These are phyloP conservation scores for Termitomyces sp. DNA, from an alignment of 768 basidiomycete species.

Conservation along the genomic window DNA sequence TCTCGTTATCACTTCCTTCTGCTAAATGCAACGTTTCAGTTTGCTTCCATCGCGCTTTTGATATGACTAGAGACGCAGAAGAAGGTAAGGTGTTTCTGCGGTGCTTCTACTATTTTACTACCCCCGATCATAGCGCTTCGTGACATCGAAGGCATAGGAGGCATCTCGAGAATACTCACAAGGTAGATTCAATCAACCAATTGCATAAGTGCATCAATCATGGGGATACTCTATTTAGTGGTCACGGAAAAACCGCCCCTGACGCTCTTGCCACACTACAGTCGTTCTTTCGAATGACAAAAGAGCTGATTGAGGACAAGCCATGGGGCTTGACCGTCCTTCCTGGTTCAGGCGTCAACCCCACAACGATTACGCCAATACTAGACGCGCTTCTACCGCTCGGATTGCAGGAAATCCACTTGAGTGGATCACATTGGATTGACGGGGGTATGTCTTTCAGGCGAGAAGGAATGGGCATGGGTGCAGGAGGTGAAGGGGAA, in stretches of 20 bases:
- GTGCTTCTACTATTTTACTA: not conserved
- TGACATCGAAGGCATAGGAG: slow-evolving; percentile 52
- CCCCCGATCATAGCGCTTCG: slow-evolving; percentile 33
- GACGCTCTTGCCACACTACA: slow-evolving; percentile 40
- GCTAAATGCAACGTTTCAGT: slow-evolving; percentile 35
- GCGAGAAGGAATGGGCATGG: slow-evolving; percentile 68
- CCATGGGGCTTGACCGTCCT: slow-evolving; percentile 50
- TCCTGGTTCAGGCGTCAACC: slow-evolving; percentile 76
- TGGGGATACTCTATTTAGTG: slow-evolving; percentile 33
- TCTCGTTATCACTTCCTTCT: not conserved
- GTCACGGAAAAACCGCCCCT: slow-evolving; percentile 43
- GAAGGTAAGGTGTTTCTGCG: slow-evolving; percentile 38
- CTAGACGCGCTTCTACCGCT: slow-evolving; percentile 49
- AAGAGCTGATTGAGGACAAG: slow-evolving; percentile 33
- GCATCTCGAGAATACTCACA: slow-evolving; percentile 75
- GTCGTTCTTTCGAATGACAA: slow-evolving; percentile 34
- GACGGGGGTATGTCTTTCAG: slow-evolving; percentile 50
- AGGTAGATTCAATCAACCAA: slow-evolving; percentile 47
- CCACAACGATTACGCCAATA: slow-evolving; percentile 45
- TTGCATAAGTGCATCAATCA: not conserved
- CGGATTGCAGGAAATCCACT: slow-evolving; percentile 66
- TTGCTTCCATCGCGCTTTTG: slow-evolving; percentile 79
- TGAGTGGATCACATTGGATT: slow-evolving; percentile 70
- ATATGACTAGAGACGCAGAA: slow-evolving; percentile 57
- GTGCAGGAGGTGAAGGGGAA: slow-evolving; percentile 46